These are phyloP conservation scores for Volvox africanus DNA, from an alignment of 139 green algal genomes.

Conservation along the genomic window DNA sequence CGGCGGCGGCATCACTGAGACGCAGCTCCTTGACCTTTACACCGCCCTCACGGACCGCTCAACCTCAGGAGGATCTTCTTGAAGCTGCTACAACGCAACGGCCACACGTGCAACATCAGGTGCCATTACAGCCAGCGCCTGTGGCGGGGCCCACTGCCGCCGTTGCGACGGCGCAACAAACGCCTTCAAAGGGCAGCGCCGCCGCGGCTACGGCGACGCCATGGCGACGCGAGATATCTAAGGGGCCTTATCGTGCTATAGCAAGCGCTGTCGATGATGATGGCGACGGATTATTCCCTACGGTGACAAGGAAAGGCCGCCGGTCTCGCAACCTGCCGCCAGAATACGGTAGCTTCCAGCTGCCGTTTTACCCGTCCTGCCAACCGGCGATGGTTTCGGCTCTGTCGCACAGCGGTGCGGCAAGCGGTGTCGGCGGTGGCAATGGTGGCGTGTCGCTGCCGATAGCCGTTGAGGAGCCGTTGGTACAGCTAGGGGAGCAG, in stretches of 20 bases:
- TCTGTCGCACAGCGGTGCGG: neutral
- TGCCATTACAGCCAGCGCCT: neutral
- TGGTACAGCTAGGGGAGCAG: constrained; percentile 10
- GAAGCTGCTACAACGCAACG: neutral
- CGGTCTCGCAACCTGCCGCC: constrained; percentile 34
- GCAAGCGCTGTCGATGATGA: neutral
- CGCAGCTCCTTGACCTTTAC: neutral
- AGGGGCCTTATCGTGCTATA: too few relatives aligned
- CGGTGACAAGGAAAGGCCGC: neutral
- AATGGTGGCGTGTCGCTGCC: neutral
- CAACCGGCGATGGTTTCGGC: neutral
- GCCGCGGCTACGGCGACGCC: neutral
- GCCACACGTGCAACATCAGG: neutral
- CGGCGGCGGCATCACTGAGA: neutral
- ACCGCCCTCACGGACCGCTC: neutral
- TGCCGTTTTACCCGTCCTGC: constrained; percentile 25
- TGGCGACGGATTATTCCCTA: neutral
- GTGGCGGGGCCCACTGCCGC: neutral
- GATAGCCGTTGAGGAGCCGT: neutral
- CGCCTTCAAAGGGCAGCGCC: neutral
- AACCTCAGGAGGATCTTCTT: neutral
- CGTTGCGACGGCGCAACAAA: neutral
- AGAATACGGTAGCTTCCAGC: neutral
- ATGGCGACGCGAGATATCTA: too few relatives aligned
- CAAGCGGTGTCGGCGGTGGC: neutral